Conservation (phyloP, 306 rosid genomes). For the Trichosanthes cucumerina region DNA sequence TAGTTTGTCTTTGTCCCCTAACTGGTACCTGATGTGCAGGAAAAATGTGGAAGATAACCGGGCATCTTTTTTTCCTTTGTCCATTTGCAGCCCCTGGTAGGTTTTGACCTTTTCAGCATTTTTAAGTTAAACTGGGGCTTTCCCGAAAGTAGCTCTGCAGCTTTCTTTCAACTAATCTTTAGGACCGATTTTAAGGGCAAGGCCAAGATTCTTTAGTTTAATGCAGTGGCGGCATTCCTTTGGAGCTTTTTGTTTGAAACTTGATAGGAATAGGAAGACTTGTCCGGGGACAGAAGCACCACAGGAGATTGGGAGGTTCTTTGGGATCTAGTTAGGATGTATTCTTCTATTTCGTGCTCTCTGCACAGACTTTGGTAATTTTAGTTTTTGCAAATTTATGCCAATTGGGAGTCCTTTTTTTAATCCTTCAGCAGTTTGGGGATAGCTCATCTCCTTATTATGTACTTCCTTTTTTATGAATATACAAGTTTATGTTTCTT, state of each 20-base stretch:
- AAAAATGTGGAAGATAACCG: too few species aligned
- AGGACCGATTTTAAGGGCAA: neutral
- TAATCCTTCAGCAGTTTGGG: neutral
- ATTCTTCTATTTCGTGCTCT: neutral
- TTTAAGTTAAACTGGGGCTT: too few species aligned
- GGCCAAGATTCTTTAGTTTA: neutral
- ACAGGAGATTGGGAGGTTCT: neutral
- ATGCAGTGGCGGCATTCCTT: neutral
- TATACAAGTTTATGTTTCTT: neutral
- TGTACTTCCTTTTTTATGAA: neutral
- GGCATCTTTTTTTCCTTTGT: too few species aligned
- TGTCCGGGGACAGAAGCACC: neutral
- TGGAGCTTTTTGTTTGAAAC: neutral
- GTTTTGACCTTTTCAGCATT: too few species aligned
- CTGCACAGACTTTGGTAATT: neutral
- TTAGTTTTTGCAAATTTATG: neutral
- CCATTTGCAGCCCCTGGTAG: too few species aligned
- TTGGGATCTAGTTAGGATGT: neutral
- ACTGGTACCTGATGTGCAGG: neutral
- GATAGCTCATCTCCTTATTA: neutral
- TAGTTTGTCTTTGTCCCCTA: neutral
- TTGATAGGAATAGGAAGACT: neutral
- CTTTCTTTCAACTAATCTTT: neutral
- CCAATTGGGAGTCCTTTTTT: neutral
- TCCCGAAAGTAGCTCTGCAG: too few species aligned